phyloP scores from a whole-genome alignment of 768 basidiomycete species.

The Fistulinella prunicolor region DNA sequence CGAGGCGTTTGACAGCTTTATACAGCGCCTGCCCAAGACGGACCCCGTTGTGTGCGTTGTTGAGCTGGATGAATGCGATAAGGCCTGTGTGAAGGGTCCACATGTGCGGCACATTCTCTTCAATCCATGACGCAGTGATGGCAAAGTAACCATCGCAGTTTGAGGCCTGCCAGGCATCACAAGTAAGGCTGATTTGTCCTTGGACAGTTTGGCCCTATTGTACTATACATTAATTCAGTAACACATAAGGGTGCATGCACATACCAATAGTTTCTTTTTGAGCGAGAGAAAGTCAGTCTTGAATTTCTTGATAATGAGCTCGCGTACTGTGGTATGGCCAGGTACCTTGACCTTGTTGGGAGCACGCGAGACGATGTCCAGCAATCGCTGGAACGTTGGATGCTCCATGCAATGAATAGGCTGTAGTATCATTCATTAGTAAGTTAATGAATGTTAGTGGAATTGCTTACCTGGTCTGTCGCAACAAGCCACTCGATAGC shows the following conservation, averaged over 20 bases:
- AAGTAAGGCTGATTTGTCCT: conserved; percentile 32
- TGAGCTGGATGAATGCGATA: conserved; percentile 37
- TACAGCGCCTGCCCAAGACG: conserved; percentile 29
- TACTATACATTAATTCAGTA: background rate
- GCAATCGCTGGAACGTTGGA: background rate
- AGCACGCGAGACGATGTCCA: background rate
- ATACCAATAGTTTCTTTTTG: conserved; percentile 2
- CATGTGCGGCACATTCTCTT: background rate
- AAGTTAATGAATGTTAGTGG: background rate
- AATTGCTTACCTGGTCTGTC: background rate
- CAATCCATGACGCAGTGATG: conserved; percentile 27
- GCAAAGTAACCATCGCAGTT: conserved; percentile 39
- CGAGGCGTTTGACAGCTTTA: conserved; percentile 30
- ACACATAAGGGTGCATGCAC: background rate
- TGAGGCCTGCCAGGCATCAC: conserved; percentile 40
- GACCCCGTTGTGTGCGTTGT: conserved; percentile 36
- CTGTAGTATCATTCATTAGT: background rate
- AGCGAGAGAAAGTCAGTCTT: conserved; percentile 1
- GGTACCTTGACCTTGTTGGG: conserved; percentile 2
- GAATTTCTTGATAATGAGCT: conserved; percentile 7
- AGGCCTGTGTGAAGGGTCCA: conserved; percentile 34
- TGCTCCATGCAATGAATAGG: conserved; percentile 4
- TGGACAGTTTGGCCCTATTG: background rate
- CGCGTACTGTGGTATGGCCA: background rate
- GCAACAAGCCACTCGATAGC: background rate